Evolutionary conservation across 768 basidiomycete species (phyloP).

Genomic region (Boletus eberwhitei): DNA sequence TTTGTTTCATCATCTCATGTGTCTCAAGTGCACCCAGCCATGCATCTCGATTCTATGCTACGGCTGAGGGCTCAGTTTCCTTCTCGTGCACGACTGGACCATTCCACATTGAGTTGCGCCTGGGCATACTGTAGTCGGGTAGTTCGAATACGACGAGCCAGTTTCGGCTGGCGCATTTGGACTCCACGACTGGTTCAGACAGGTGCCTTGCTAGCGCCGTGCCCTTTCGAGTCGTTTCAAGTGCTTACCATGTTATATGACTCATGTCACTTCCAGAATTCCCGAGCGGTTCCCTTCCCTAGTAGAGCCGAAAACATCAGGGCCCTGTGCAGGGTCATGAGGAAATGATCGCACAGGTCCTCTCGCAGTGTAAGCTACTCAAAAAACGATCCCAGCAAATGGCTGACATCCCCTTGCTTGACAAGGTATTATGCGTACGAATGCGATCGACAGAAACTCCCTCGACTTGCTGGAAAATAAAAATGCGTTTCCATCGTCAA

Average conservation of each 20-base stretch:
- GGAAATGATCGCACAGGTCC: not conserved
- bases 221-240: not conserved
- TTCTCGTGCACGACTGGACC: not conserved
- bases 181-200: not conserved
- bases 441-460: no score
- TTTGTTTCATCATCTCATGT: no score
- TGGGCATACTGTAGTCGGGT: not conserved
- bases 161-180: not conserved
- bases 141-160: not conserved
- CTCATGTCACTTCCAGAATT: not conserved
- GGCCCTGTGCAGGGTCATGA: not conserved
- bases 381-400: not conserved
- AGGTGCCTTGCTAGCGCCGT: not conserved
- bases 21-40: not conserved
- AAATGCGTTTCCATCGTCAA: not conserved
- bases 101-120: not conserved
- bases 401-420: no score
- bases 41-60: not conserved
- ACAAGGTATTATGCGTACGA: no score
- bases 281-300: not conserved
- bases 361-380: not conserved
- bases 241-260: not conserved
- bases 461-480: not conserved
- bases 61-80: not conserved
- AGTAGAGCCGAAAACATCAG: not conserved